These are phyloP conservation scores for Oryza meridionalis DNA, from an alignment of 176 grass and related monocot genomes.

Conservation along the genomic window DNA sequence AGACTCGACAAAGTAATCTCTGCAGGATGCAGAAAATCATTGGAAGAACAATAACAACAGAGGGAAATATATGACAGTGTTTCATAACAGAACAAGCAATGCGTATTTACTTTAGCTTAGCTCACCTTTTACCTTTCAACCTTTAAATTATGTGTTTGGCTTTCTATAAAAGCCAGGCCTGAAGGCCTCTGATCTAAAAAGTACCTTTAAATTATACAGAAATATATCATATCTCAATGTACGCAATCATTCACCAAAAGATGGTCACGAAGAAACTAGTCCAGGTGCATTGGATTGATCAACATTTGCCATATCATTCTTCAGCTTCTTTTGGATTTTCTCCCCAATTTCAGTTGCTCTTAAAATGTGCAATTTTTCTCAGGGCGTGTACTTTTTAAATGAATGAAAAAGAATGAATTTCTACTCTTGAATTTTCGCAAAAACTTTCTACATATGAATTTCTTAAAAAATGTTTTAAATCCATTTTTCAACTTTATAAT, in stretches of 20 bases:
- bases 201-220: background rate
- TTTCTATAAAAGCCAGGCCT: too few relatives aligned
- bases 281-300: constrained; percentile 44
- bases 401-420: too few relatives aligned
- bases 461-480: too few relatives aligned
- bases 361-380: too few relatives aligned
- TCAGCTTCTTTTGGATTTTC: constrained; percentile 50
- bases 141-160: too few relatives aligned
- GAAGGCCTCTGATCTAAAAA: too few relatives aligned
- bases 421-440: too few relatives aligned
- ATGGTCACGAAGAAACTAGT: constrained; percentile 45
- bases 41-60: background rate
- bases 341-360: constrained; percentile 56
- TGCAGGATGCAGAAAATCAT: constrained; percentile 26
- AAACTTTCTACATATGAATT: too few relatives aligned
- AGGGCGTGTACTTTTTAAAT: too few relatives aligned
- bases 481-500: too few relatives aligned
- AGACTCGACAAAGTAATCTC: too few relatives aligned
- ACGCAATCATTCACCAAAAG: constrained; percentile 53
- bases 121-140: constrained; percentile 33
- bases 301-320: constrained; percentile 56
- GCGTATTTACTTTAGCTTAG: background rate
- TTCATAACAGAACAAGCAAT: background rate
- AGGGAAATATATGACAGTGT: background rate
- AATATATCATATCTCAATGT: constrained; percentile 58